Percentiles rank a stretch among this genome's conserved stretches.
These are phyloP conservation scores for Catharanthus roseus DNA, from an alignment of 257 asterid genomes.

Conservation along the genomic window DNA sequence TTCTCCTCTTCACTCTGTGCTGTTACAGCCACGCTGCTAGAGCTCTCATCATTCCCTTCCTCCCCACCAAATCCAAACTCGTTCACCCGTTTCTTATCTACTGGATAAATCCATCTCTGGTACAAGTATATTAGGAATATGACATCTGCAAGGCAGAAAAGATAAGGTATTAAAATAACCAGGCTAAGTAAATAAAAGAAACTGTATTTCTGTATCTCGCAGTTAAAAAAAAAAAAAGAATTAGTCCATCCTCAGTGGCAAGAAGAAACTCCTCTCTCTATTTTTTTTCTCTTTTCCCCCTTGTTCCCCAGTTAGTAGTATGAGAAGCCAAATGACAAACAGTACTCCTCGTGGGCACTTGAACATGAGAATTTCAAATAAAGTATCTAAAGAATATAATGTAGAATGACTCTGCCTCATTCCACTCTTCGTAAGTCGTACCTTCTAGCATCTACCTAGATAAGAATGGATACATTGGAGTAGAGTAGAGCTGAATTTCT, in stretches of 20 bases:
- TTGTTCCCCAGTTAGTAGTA: too few species aligned
- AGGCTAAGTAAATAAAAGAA: neutral
- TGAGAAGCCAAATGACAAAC: neutral
- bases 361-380: too few species aligned
- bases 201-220: neutral
- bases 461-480: neutral
- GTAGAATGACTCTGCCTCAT: neutral
- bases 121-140: constrained; percentile 79
- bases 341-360: neutral
- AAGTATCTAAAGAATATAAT: neutral
- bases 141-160: constrained; percentile 57
- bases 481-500: neutral
- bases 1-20: constrained; percentile 59
- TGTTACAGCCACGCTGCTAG: constrained; percentile 27
- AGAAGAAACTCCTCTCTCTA: too few species aligned
- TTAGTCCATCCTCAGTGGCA: neutral
- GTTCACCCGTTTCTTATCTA: constrained; percentile 83
- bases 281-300: too few species aligned
- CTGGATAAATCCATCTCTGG: constrained; percentile 90
- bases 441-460: neutral
- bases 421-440: neutral
- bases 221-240: neutral
- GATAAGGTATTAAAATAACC: neutral
- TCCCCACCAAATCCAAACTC: constrained; percentile 94
- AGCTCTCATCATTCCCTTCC: constrained; percentile 49